Base-by-base conservation (phyloP, 2,329 filamentous ascomycete species). In the Seiridium cupressi region DNA sequence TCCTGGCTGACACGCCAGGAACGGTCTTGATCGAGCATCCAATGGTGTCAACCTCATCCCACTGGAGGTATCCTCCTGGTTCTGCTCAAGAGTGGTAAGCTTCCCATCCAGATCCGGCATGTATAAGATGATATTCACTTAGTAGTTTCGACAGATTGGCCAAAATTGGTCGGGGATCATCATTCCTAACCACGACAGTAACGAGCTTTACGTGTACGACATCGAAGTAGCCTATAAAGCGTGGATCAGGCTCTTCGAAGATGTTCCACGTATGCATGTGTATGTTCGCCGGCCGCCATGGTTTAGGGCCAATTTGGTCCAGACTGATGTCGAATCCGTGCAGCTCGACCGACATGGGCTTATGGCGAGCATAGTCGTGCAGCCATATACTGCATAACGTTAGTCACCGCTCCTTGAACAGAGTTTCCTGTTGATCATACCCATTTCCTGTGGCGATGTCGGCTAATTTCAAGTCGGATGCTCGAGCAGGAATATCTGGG, bases 311-410 rank as follows among this genome's bases (percentile, higher is more conserved):
- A 44, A 59, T 57, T 40, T 66, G 63, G 53, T 66, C 64, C n/a
- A 63, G 40, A 51, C 57, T 62, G 36, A 64, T 61, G 11, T 66
- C 63, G 11, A 65, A 62, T 18, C 63, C 60, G 44, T 64, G 59
- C n/a, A 63, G 32, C 48, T 63, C 60, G 44, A 35, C 38, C 1
- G 59, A 57, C 2, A 18, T 4, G 3, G 58, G 62, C 32, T 49
- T 49, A 31, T 47, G 46, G 10, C 46, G 26, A 0, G 60, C 55
- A 5, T 59, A 35, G 46, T 65, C 60, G 7, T 56, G 53, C 5
- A 63, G 56, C 61, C 61, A 65, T 18, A 63, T 62, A 6, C 61
- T 63, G 42, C 34, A 4, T 49, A 2, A 26, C 8, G 9, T 49
- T 49, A 18, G 2, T 31, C 13, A 10, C 46, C 6, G 26, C 31